Evolutionary conservation across 2,329 filamentous ascomycete species (phyloP).

Genomic region (Mycosphaerella sp.): DNA sequence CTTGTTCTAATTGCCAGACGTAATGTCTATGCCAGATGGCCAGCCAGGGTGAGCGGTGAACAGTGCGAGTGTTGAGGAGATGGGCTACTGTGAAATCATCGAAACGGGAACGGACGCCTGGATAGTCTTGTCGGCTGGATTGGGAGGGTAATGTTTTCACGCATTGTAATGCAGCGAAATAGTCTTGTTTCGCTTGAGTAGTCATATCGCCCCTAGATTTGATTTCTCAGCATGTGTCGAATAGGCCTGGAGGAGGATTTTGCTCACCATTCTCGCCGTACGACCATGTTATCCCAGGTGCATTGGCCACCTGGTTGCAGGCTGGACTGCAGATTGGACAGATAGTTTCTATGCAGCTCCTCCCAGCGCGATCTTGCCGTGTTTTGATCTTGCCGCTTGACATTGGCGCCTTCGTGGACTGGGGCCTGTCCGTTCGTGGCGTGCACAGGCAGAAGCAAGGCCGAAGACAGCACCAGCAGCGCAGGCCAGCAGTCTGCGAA

Average conservation of each 20-base stretch:
- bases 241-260: background rate
- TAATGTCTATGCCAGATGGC: constrained; percentile 16
- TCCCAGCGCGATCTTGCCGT: constrained; percentile 12
- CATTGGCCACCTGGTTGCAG: constrained; percentile 14
- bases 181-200: constrained; percentile 14
- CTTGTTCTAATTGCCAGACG: constrained; percentile 28
- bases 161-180: constrained; percentile 18
- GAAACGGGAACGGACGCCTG: constrained; percentile 18
- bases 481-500: constrained; percentile 6
- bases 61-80: constrained; percentile 5
- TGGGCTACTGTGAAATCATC: constrained; percentile 23
- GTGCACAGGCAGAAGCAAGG: background rate
- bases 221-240: background rate
- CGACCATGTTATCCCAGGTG: constrained; percentile 20
- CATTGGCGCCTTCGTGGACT: background rate
- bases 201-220: constrained; percentile 19
- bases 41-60: constrained; percentile 18
- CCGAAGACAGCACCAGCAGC: constrained; percentile 3
- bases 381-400: constrained; percentile 1
- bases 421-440: background rate
- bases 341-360: constrained; percentile 11
- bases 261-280: constrained; percentile 17
- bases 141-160: constrained; percentile 16
- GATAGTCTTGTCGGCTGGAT: constrained; percentile 10
- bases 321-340: constrained; percentile 6